These are phyloP conservation scores for Lasiosphaeria miniovina DNA, from an alignment of 495 filamentous ascomycete species.

Conservation along the genomic window DNA sequence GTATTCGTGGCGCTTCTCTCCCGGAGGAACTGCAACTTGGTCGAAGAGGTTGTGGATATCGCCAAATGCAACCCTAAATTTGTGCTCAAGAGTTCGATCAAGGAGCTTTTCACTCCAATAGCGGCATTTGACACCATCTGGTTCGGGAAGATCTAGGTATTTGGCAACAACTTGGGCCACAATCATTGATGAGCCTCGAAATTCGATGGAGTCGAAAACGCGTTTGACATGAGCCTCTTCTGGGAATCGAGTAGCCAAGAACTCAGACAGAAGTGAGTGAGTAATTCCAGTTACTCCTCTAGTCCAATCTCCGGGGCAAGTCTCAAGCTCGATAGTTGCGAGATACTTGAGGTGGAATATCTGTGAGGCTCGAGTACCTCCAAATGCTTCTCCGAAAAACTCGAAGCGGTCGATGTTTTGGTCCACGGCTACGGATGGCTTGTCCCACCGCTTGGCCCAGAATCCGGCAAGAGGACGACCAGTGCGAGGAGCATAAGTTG, in stretches of 20 bases:
- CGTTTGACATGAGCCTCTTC: slow-evolving; percentile 24
- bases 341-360: slow-evolving; percentile 37
- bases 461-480: slow-evolving; percentile 18
- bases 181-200: slow-evolving; percentile 30
- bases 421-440: neutral
- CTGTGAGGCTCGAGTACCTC: slow-evolving; percentile 31
- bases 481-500: slow-evolving; percentile 9
- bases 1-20: slow-evolving; percentile 25
- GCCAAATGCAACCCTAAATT: slow-evolving; percentile 16
- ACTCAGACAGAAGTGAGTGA: slow-evolving; percentile 14
- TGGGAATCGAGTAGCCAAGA: slow-evolving; percentile 10
- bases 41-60: slow-evolving; percentile 19
- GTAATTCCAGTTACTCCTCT: slow-evolving; percentile 19
- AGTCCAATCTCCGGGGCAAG: slow-evolving; percentile 33
- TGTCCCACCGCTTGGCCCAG: slow-evolving; percentile 26
- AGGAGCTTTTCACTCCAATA: slow-evolving; percentile 17
- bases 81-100: slow-evolving; percentile 16
- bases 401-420: slow-evolving; percentile 13
- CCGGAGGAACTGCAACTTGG: slow-evolving; percentile 18
- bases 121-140: slow-evolving; percentile 18
- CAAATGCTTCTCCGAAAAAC: slow-evolving; percentile 38
- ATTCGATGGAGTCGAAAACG: slow-evolving; percentile 36
- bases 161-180: slow-evolving; percentile 31
- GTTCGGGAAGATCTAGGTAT: slow-evolving; percentile 27
- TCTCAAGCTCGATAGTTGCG: slow-evolving; percentile 27